Base-by-base conservation (phyloP, 345 rosid species). In the Hibiscus mutabilis region DNA sequence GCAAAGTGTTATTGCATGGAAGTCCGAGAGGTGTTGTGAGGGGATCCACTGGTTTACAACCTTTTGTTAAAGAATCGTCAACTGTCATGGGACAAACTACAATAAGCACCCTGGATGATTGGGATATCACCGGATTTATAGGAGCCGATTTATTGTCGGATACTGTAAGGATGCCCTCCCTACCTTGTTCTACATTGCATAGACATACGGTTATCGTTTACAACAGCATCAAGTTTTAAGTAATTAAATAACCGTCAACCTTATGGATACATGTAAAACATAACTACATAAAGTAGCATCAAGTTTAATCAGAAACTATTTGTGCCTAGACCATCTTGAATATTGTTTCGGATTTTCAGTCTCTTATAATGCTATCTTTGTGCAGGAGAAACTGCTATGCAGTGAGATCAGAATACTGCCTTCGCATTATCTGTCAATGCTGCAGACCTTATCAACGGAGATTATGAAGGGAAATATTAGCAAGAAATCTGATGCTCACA, bases 81-180 rank as follows among this genome's bases (percentile, higher is more conserved):
- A 78, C 79, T 55, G 18, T 57, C 49, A 71, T 71, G 11, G 82
- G 62, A 59, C 75, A 80, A 55, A 72, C 35, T 35, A 72, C 82
- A 55, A 60, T 78, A 55, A 82, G 77, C 78, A 74, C 80, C 46
- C 46, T 88, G 40, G 90, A 83, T 75, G 83, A 76, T 66, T 91
- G 97, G 97, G 90, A 91, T 63, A 89, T 89, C 74, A 71, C 82
- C 57, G 96, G 85, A 47, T 87, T 88, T 81, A 74, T 80, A 40
- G 97, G 96, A 42, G 87, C 86, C 16, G 86, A 86, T 75, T 78
- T 92, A 66, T 91, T 92, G 40, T 86, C 97, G 12, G 93, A 92
- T 68, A 75, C 78, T 37, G 97, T 92, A 83, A 86, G 93, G 78
- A 55, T 61, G 12, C 25, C 19, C 16, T 44, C 47, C 69, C 56